These are phyloP conservation scores for Pseudonitzschia multiseries DNA, from an alignment of 108 stramenopile species.

Conservation along the genomic window DNA sequence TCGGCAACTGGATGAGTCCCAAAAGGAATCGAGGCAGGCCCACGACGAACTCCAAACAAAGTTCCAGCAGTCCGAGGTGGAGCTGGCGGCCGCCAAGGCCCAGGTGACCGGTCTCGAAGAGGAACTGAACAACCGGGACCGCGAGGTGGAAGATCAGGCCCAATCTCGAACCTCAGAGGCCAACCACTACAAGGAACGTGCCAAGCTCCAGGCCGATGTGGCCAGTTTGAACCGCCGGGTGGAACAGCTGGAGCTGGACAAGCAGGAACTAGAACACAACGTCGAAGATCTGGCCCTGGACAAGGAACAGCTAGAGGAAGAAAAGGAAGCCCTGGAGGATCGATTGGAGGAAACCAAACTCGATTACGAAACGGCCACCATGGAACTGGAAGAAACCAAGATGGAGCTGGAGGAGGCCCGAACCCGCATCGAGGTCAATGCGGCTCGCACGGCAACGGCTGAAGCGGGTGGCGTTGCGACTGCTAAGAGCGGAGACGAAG, in stretches of 20 bases:
- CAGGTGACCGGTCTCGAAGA: slow-evolving; percentile 32
- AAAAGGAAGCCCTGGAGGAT: slow-evolving; percentile 77
- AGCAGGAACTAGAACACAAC: slow-evolving; percentile 63
- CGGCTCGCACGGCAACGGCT: slow-evolving; percentile 26
- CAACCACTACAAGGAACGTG: slow-evolving; percentile 63
- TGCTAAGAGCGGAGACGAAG: slow-evolving; percentile 8
- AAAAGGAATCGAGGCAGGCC: slow-evolving; percentile 19
- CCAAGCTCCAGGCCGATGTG: slow-evolving; percentile 70
- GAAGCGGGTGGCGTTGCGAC: background rate
- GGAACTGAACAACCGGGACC: slow-evolving; percentile 29
- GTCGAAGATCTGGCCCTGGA: slow-evolving; percentile 84
- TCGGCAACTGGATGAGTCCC: slow-evolving; percentile 16
- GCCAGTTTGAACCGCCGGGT: slow-evolving; percentile 58
- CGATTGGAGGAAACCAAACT: slow-evolving; percentile 71
- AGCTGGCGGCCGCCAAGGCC: slow-evolving; percentile 33
- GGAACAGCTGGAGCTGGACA: slow-evolving; percentile 64
- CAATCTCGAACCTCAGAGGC: slow-evolving; percentile 30
- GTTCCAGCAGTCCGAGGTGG: slow-evolving; percentile 18
- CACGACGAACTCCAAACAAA: slow-evolving; percentile 26
- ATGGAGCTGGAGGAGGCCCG: slow-evolving; percentile 61
- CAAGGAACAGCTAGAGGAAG: slow-evolving; percentile 76
- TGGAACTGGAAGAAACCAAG: slow-evolving; percentile 77
- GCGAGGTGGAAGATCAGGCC: slow-evolving; percentile 15
- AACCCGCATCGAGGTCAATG: slow-evolving; percentile 21
- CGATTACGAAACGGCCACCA: slow-evolving; percentile 74